A percentile compares a stretch with the other conserved stretches of the same genome.
These are phyloP conservation scores for Pseudocercospora macadamiae DNA, from an alignment of 2,329 filamentous ascomycete species.

Conservation along the genomic window DNA sequence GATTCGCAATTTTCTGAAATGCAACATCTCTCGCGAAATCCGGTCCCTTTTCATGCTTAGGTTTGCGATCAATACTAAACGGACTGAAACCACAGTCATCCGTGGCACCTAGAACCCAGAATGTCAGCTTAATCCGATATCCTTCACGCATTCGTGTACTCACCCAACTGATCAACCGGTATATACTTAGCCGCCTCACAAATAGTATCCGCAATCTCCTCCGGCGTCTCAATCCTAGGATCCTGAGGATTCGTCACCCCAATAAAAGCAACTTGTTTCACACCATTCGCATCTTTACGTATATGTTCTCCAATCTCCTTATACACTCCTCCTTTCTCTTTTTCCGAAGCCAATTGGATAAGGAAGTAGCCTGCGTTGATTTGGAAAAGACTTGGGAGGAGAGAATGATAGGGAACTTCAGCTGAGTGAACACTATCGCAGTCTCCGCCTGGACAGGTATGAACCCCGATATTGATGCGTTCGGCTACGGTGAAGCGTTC, in stretches of 20 bases:
- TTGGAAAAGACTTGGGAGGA: conserved; percentile 4
- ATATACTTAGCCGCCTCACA: conserved; percentile 1
- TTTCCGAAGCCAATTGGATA: neutral
- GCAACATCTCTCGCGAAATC: conserved; percentile 7
- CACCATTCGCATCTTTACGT: conserved; percentile 6
- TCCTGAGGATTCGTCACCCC: conserved; percentile 4
- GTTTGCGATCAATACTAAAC: conserved; percentile 1
- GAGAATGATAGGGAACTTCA: conserved; percentile 6
- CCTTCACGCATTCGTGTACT: too few species aligned
- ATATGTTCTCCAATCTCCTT: neutral
- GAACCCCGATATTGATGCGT: conserved; percentile 7
- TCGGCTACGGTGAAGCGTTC: conserved; percentile 9
- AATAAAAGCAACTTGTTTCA: conserved; percentile 12
- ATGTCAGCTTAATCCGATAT: too few species aligned
- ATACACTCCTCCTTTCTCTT: neutral
- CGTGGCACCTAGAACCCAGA: conserved; percentile 3
- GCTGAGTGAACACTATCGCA: neutral
- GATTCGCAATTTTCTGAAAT: neutral
- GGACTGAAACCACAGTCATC: conserved; percentile 8
- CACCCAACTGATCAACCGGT: conserved; percentile 1
- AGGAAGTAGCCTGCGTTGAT: conserved; percentile 13
- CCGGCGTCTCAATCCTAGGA: conserved; percentile 1
- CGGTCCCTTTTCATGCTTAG: neutral
- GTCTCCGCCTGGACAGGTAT: conserved; percentile 2
- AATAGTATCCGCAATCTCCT: conserved; percentile 4